These are phyloP conservation scores for Populus pruinosa DNA, from an alignment of 345 rosid species.

Conservation along the genomic window DNA sequence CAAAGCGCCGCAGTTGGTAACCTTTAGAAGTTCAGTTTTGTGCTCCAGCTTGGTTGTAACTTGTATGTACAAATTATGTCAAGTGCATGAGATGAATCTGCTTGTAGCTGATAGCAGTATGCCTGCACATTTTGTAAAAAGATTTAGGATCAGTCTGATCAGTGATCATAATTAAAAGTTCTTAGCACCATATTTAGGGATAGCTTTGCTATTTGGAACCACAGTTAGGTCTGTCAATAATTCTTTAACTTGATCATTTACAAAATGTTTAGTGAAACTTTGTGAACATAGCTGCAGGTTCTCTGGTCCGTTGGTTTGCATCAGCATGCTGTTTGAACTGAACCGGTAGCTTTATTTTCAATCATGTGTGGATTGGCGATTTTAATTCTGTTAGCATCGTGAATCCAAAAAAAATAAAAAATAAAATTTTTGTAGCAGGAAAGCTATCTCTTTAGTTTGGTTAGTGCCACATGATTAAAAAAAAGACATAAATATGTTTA, in stretches of 20 bases:
- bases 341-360: too few relatives aligned
- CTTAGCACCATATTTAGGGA: conserved; percentile 7
- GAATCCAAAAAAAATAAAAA: too few relatives aligned
- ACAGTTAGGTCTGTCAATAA: conserved; percentile 7
- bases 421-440: too few relatives aligned
- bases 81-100: neutral
- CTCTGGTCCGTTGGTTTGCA: neutral
- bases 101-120: neutral
- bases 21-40: neutral
- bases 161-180: neutral
- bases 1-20: neutral
- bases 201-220: neutral
- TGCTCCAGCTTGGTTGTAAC: neutral
- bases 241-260: conserved; percentile 8
- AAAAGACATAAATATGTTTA: too few relatives aligned
- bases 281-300: neutral
- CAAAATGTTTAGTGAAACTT: neutral
- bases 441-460: too few relatives aligned
- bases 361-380: too few relatives aligned
- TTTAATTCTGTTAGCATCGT: too few relatives aligned
- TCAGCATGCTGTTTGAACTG: neutral
- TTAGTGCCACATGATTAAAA: too few relatives aligned
- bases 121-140: conserved; percentile 12
- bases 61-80: neutral
- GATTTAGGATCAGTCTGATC: neutral